Percentiles rank a stretch among this genome's conserved stretches.
Evolutionary conservation across 1,139 yeast genomes (phyloP).

Genomic region (Zygoascus hellenicus): DNA sequence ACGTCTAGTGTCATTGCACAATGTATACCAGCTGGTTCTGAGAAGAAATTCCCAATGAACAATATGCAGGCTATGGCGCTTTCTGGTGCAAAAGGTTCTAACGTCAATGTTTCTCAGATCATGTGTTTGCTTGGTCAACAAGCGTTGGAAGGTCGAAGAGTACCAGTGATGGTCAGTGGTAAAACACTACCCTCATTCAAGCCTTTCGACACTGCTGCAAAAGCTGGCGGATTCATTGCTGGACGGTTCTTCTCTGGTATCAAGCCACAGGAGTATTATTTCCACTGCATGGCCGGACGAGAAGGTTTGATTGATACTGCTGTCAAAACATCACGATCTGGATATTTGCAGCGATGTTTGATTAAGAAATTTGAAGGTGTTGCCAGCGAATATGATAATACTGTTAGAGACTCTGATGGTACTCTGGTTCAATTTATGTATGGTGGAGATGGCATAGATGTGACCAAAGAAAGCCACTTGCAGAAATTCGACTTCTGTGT

Average conservation of each 20-base stretch:
- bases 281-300: slow-evolving; percentile 99
- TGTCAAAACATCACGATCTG: slow-evolving; percentile 96
- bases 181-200: slow-evolving; percentile 95
- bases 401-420: slow-evolving; percentile 96
- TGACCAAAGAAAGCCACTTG: slow-evolving; percentile 91
- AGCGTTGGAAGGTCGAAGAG: slow-evolving; percentile 98
- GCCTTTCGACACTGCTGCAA: slow-evolving; percentile 93
- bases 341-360: slow-evolving; percentile 96
- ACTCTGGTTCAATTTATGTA: slow-evolving; percentile 88
- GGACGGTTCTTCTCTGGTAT: slow-evolving; percentile 98
- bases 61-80: slow-evolving; percentile 99
- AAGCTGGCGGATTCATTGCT: slow-evolving; percentile 98
- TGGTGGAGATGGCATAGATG: slow-evolving; percentile 97
- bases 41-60: slow-evolving; percentile 91
- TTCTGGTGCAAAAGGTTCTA: slow-evolving; percentile 98
- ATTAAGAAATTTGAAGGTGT: slow-evolving; percentile 98
- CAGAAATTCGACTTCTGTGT: slow-evolving; percentile 88
- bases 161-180: slow-evolving; percentile 98
- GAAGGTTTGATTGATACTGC: slow-evolving; percentile 99
- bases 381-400: slow-evolving; percentile 86
- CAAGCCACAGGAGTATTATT: slow-evolving; percentile 97
- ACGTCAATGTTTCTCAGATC: slow-evolving; percentile 96
- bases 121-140: slow-evolving; percentile 99
- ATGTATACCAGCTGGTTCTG: slow-evolving; percentile 95
- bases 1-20: slow-evolving; percentile 89